phyloP scores from a whole-genome alignment of 169 alveolate species.

The Eimeria necatrix region DNA sequence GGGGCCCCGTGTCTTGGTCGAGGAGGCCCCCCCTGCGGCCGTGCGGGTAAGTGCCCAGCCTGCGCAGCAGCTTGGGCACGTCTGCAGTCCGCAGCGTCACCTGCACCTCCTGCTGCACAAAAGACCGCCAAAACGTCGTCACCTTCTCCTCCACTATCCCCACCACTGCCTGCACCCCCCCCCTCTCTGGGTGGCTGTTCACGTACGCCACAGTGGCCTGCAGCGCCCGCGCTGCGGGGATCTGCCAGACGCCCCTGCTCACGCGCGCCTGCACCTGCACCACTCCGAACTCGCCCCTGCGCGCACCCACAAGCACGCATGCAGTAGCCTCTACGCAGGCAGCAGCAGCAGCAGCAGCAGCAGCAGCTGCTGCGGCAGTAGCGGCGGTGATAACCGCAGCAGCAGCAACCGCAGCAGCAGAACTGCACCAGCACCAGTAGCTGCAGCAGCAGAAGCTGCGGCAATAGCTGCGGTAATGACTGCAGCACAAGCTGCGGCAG shows the following conservation, averaged over 20 bases:
- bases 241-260: background rate
- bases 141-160: constrained; percentile 33
- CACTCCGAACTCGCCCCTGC: constrained; percentile 43
- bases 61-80: background rate
- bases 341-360: background rate
- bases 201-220: constrained; percentile 23
- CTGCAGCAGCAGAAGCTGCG: background rate
- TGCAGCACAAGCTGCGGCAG: background rate
- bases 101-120: background rate
- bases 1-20: background rate
- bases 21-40: background rate
- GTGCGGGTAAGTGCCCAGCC: background rate
- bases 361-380: background rate
- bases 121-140: constrained; percentile 10
- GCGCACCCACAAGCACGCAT: background rate
- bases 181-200: constrained; percentile 26
- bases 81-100: constrained; percentile 9
- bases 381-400: background rate
- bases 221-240: background rate
- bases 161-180: constrained; percentile 17
- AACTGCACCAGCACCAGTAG: background rate
- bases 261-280: background rate
- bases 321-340: background rate
- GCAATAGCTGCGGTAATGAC: background rate
- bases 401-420: background rate